Base-by-base conservation (phyloP, 306 rosid genomes). In the Cucurbita maxima region DNA sequence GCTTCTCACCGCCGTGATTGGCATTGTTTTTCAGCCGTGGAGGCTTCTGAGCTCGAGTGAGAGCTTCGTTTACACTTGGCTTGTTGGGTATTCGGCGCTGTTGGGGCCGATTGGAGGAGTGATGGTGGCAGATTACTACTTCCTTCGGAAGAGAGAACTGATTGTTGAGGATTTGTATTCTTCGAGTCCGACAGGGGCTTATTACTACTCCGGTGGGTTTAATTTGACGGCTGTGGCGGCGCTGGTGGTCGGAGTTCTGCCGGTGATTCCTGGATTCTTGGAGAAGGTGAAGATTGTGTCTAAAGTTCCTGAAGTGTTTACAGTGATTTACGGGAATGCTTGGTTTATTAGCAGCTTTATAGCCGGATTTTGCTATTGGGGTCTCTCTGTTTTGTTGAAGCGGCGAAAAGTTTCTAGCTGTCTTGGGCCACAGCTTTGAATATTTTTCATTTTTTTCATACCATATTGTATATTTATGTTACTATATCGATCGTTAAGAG, bases 1-100 rank as follows among this genome's bases (percentile, higher is more conserved):
- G 18, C 19, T 88, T 69, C 10, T 90, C 0, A 93, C 97, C 0
- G 93, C 98, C 5, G 73, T 90, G 22, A 82, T 93, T 58, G 98
- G 98, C 18, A 87, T 93, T 48, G 88, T 82, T 30, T 93, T 93
- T 45, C 98, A 93, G 41, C 98, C 98, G 0, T 93, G 97, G 98
- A 81, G 90, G 88, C 96, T 93, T 47, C 84, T 93, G 0, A 76
- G 73, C n/a, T 93, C 98, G 38, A 90, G 98, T 72, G 97, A 90
- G 85, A 90, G 96, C 78, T 93, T 90, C 74, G 94, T 93, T 1
- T 88, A 93, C 43, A 90, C 96, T 7, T 93, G 98, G 98, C 77
- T 93, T 5, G 87, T 93, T 72, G 97, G 98, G 11, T 88, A 93
- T 72, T 93, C 98, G 43, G 97, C 98, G 13, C 60, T 90, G 20